A percentile compares a stretch with the other conserved stretches of the same genome.
phyloP scores from a whole-genome alignment of 179 eudicot genomes.

The Heliamphora pulchella region DNA sequence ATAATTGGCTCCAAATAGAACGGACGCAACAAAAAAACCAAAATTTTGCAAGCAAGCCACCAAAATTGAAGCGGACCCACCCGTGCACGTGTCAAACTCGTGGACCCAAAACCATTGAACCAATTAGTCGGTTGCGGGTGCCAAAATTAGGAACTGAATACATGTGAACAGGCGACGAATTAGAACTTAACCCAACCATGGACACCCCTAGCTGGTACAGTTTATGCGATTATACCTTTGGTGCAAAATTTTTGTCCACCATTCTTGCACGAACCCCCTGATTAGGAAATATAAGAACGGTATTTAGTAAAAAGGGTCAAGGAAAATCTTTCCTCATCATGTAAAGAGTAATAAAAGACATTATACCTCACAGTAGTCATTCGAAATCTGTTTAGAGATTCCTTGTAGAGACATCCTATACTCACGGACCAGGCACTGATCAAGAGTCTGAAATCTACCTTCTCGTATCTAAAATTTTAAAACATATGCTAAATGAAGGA shows the following conservation, averaged over 20 bases:
- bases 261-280: constrained; percentile 83
- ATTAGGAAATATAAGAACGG: not conserved
- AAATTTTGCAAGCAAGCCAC: too few relatives aligned
- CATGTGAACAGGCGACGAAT: too few relatives aligned
- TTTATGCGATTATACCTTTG: constrained; percentile 53
- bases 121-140: too few relatives aligned
- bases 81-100: too few relatives aligned
- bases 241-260: constrained; percentile 73
- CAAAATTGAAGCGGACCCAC: too few relatives aligned
- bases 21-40: too few relatives aligned
- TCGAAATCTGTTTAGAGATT: constrained; percentile 50
- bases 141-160: too few relatives aligned
- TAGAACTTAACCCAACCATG: too few relatives aligned
- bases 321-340: not conserved
- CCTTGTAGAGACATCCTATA: constrained; percentile 81
- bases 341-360: not conserved
- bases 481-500: not conserved
- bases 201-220: not conserved
- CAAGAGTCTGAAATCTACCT: constrained; percentile 81
- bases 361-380: constrained; percentile 66
- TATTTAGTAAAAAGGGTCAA: not conserved
- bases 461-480: constrained; percentile 54
- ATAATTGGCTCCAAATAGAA: too few relatives aligned
- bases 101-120: too few relatives aligned
- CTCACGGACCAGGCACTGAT: constrained; percentile 79